Evolutionary conservation across 2,329 filamentous ascomycete species (phyloP), one percentile per base, ranked within the genome.

Genomic region (Fusarium siculi): DNA sequence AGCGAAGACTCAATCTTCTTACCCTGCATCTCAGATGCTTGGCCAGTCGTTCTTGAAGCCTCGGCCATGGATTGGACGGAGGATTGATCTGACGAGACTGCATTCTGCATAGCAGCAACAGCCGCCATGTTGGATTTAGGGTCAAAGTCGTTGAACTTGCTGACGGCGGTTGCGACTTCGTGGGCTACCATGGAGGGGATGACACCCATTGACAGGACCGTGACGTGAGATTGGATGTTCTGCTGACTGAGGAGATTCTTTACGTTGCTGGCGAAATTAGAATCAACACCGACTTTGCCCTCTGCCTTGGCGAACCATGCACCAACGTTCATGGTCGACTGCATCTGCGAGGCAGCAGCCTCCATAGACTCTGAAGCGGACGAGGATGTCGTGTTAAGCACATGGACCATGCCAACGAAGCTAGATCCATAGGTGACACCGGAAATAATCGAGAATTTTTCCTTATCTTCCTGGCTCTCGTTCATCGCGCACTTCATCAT

Each of bases 231-330:
- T 10, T 46, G 28, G 25, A 73, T 47, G 12, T 74, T 76, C 42
- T 76, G 63, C 44, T 52, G 40, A 28, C 67, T 66, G 30, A 75
- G 67, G 2, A 73, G 46, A 52, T 63, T 73, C 62, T 74, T 75
- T 0, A 74, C 42, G 10, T 73, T 46, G 28, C 28, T 68, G 44
- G 57, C 42, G 19, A 75, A 63, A 5, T 40, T 55, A 2, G 67
- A 15, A 49, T 74, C 39, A 3, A 73, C 46, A 9, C 70, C 64
- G 0, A 59, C 43, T 12, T 34, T 52, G 3, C 64, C 70, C 1
- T 25, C 34, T 6, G 19, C 30, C 2, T 47, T 56, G 23, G 49
- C 49, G 12, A 68, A 68, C 61, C 70, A 73, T 11, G 34, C 44
- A 10, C 68, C 54, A 0, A 28, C 37, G 4, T 73, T 61, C 64